Evolutionary conservation across 202 grass and related monocot genomes (phyloP), one percentile per base, ranked within the genome.

Genomic region (Bolboschoenoplectus hybrid): DNA sequence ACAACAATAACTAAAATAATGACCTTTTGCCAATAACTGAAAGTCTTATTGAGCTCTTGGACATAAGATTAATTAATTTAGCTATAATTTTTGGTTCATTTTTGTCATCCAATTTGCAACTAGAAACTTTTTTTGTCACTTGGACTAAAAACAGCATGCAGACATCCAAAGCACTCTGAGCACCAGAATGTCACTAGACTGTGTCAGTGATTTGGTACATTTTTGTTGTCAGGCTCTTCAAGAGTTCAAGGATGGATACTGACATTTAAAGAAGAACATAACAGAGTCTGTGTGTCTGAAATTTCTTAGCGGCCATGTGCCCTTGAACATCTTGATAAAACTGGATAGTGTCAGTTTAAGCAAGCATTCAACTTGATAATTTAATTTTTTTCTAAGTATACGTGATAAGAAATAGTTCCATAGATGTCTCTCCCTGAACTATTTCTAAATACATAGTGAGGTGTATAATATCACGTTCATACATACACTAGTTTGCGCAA

Each of bases 371-470:
- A 13, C 1, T 35, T 35, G 10, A 74, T 52, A 35, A 13, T 74
- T 74, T 0, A 2, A 34, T 52, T 74, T 52, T 74, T 52, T 16
- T 10, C 20, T 74, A 51, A 35, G 51, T 70, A 70, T 45, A 45
- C 46, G 51, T 12, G 46, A 74, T 74, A 51, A 74, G 11, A n/a
- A 10, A 51, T 34, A 46, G n/a, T 44, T 9, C 0, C 45, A 51
- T 32, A 26, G 47, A 75, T 6, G 47, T 26, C 32, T 75, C 9
- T 14, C 11, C 11, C 73, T 13, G 66, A 36, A 77, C 2, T 39
- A 5, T 77, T 77, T 56, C 34, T 32, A 77, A 77, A 55, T 39
- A 34, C 74, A 26, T 26, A 26, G 26, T 51, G 71, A 74, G 46
- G 10, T 41, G 4, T 74, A 11, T 46, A 74, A 63, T 63, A 51